Evolutionary conservation across 1,284 basidiomycete genomes (phyloP).

Genomic region (Macrocystidia cucumis): DNA sequence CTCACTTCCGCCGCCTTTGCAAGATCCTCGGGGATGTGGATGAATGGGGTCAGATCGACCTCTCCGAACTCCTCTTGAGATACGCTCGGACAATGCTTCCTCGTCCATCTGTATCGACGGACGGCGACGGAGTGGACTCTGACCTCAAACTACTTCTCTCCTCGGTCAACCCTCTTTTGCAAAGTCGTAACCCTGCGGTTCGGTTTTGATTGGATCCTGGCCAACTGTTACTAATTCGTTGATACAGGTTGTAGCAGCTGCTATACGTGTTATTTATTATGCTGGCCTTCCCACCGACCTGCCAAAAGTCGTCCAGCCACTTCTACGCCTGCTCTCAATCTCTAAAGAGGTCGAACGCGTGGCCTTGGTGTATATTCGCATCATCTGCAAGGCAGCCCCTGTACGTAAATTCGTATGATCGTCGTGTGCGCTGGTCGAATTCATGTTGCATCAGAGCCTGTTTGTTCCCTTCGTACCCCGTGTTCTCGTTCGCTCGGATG

Average conservation of each 20-base stretch:
- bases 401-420: conserved; percentile 27
- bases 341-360: conserved; percentile 69
- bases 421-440: conserved; percentile 4
- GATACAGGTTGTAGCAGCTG: conserved; percentile 72
- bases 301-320: conserved; percentile 51
- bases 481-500: conserved; percentile 66
- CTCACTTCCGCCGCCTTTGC: conserved; percentile 84
- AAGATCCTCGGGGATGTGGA: conserved; percentile 84
- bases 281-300: conserved; percentile 53
- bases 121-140: conserved; percentile 48
- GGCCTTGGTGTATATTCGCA: conserved; percentile 62
- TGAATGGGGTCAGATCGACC: conserved; percentile 90
- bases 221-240: conserved; percentile 2
- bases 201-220: conserved; percentile 14
- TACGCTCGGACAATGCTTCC: conserved; percentile 85
- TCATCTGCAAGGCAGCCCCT: conserved; percentile 53
- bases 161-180: conserved; percentile 69
- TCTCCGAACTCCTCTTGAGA: conserved; percentile 72
- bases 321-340: conserved; percentile 59
- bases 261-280: conserved; percentile 68
- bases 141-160: conserved; percentile 77
- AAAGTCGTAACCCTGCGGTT: conserved; percentile 83
- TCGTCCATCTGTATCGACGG: conserved; percentile 42
- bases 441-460: conserved; percentile 35
- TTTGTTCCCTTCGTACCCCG: conserved; percentile 53